These are phyloP conservation scores for Lanmaoa pseudosensibilis DNA, from an alignment of 768 basidiomycete genomes.

Conservation along the genomic window DNA sequence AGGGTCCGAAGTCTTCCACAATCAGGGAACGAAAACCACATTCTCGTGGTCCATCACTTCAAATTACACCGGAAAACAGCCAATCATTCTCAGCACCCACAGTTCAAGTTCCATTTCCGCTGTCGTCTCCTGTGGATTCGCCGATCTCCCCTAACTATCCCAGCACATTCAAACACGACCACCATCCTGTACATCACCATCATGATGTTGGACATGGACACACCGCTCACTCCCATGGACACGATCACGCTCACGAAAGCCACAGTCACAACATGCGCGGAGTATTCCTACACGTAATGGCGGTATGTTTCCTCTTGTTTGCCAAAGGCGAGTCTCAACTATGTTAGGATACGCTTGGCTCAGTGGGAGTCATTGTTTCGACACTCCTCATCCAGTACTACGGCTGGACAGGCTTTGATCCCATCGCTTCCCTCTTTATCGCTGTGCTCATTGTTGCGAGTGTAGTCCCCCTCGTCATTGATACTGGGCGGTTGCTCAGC, in stretches of 20 bases:
- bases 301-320: constrained; percentile 48
- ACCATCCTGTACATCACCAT: constrained; percentile 36
- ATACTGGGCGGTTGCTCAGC: constrained; percentile 85
- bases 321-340: constrained; percentile 5
- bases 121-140: constrained; percentile 37
- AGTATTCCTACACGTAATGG: constrained; percentile 97
- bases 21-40: constrained; percentile 37
- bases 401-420: constrained; percentile 99
- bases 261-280: constrained; percentile 99
- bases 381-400: constrained; percentile 94
- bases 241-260: constrained; percentile 64
- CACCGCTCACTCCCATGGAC: constrained; percentile 54
- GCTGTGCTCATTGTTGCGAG: constrained; percentile 93
- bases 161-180: constrained; percentile 49
- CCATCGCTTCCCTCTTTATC: constrained; percentile 95
- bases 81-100: constrained; percentile 19
- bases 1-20: constrained; percentile 11
- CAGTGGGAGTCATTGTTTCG: constrained; percentile 96
- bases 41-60: constrained; percentile 42
- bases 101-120: constrained; percentile 27
- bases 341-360: constrained; percentile 86
- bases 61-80: constrained; percentile 32
- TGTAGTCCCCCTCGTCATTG: constrained; percentile 92
- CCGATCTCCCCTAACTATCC: constrained; percentile 68
- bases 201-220: constrained; percentile 34